Conservation (phyloP, 495 filamentous ascomycete species). For the Parathielavia hyrcaniae region DNA sequence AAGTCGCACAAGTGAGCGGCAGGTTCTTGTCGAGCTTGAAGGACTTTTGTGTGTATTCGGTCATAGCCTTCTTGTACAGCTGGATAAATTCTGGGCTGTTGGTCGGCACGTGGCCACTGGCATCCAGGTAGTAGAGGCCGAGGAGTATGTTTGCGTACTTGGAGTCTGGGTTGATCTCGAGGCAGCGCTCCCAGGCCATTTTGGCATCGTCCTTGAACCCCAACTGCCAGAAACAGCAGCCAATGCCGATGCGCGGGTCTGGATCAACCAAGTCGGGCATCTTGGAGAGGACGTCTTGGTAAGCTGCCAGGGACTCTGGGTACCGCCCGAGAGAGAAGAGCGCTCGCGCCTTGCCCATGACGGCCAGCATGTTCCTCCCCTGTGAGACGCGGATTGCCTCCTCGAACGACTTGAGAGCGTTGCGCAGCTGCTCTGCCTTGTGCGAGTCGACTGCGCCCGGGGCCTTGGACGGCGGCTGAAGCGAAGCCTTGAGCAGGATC, state of each 20-base stretch:
- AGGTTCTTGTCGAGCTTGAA: conserved; percentile 94
- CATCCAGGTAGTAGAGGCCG: conserved; percentile 78
- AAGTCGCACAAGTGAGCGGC: conserved; percentile 82
- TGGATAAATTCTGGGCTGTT: conserved; percentile 67
- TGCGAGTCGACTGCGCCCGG: conserved; percentile 63
- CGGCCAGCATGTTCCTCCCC: conserved; percentile 81
- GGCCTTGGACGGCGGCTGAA: conserved; percentile 68
- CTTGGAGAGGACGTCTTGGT: conserved; percentile 77
- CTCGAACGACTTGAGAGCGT: conserved; percentile 85
- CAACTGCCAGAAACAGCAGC: conserved; percentile 92
- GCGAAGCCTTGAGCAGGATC: conserved; percentile 76
- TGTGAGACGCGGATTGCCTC: conserved; percentile 79
- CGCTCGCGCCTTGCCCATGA: conserved; percentile 77
- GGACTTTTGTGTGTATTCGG: conserved; percentile 82
- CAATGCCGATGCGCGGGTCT: conserved; percentile 90
- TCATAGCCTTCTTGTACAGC: conserved; percentile 89
- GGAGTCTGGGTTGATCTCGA: conserved; percentile 81
- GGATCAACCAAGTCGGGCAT: conserved; percentile 88
- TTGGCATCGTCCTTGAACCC: conserved; percentile 90
- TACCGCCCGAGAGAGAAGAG: conserved; percentile 78
- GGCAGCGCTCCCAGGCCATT: conserved; percentile 76
- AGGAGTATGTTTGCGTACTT: conserved; percentile 88
- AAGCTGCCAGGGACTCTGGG: conserved; percentile 70
- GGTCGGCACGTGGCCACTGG: conserved; percentile 70
- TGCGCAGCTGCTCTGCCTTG: conserved; percentile 69